Evolutionary conservation across 2,329 filamentous ascomycete species (phyloP), one percentile per base, ranked within the genome.

Genomic region (Cercospora sp.): DNA sequence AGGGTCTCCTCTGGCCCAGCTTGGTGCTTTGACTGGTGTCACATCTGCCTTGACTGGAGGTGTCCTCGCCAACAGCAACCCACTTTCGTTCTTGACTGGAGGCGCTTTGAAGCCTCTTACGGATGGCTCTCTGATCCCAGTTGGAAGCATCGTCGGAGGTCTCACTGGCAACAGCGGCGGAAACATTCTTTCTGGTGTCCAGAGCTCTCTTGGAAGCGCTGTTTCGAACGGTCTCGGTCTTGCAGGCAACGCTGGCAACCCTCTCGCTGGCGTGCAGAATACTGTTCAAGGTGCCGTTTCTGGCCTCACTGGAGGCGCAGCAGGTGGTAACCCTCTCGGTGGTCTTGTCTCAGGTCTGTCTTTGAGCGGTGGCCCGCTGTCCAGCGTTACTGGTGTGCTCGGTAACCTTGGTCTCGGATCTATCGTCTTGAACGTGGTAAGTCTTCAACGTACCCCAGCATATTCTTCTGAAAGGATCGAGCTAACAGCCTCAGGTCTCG

Each of bases 351-450:
- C 60, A 1, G 61, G 61, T 40, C 26, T 57, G 9, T 21, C 62
- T 12, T 49, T 64, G 26, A 63, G 66, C 12, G 55, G 61, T 16
- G 64, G 61, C 3, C 63, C 63, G 7, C 63, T 69, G 16, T 57
- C 53, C 21, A 37, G 51, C 49, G 51, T 63, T 5, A 66, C 64
- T 26, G 63, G 69, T 37, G 61, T 61, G 13, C 45, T 67, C 18
- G 53, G 59, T 12, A 66, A 60, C 57, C 57, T 68, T 13, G 64
- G 60, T 57, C 63, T 66, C n/a, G 55, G 53, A 18, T 66, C 63
- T 0, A 69, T 69, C 55, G 40, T 69, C 40, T 24, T 69, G 60
- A 69, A 69, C 43, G 49, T 61, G 26, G 67, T 69, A 66, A 30
- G 66, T 59, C n/a, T 10, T 24, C 18, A 9, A 0, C 59, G 2